Percentiles rank a stretch among this genome's conserved stretches.
These are phyloP conservation scores for Trametes punicea DNA, from an alignment of 768 basidiomycete species.

Conservation along the genomic window DNA sequence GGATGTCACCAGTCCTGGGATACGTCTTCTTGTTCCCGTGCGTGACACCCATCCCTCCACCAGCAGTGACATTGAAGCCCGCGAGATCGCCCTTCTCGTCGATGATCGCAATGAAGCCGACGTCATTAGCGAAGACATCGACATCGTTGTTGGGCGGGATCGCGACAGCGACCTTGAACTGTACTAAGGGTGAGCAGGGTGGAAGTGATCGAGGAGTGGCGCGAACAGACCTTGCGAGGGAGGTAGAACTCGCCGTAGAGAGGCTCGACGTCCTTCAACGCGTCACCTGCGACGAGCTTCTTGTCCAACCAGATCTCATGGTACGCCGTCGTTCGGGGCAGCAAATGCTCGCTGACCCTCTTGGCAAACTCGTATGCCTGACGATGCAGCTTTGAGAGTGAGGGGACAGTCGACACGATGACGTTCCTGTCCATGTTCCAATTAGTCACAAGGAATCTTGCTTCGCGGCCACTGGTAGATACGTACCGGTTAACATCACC, in stretches of 20 bases:
- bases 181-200: constrained; percentile 12
- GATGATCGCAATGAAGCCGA: constrained; percentile 95
- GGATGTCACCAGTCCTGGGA: constrained; percentile 79
- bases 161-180: constrained; percentile 98
- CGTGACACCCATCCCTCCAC: constrained; percentile 99
- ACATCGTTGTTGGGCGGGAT: constrained; percentile 97
- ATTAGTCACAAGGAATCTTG: too few species aligned
- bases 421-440: constrained; percentile 60
- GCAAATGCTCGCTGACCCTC: constrained; percentile 76
- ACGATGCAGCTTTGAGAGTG: constrained; percentile 80
- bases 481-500: constrained; percentile 92
- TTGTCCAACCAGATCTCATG: constrained; percentile 99
- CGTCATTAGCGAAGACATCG: constrained; percentile 92
- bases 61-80: constrained; percentile 92
- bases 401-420: constrained; percentile 86
- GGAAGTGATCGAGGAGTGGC: neutral
- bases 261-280: constrained; percentile 92
- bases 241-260: constrained; percentile 98
- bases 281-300: constrained; percentile 92
- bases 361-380: constrained; percentile 85
- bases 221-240: constrained; percentile 74
- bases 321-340: constrained; percentile 90
- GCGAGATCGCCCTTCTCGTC: constrained; percentile 68
- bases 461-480: too few species aligned
- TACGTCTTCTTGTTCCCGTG: constrained; percentile 99